Evolutionary conservation across 305 asterid genomes (phyloP).

Genomic region (Fraxinus nigra): DNA sequence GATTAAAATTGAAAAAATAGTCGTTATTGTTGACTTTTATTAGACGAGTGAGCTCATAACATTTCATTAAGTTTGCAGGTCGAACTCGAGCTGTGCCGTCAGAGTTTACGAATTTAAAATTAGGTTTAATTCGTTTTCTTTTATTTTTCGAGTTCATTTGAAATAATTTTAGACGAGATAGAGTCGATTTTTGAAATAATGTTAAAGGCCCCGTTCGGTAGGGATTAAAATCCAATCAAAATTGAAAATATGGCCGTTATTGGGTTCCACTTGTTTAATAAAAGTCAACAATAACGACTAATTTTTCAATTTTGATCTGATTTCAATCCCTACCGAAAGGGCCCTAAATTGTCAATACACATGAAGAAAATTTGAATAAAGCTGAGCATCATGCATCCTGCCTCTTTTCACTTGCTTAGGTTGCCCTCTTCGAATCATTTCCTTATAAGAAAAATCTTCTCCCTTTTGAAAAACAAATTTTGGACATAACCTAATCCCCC

Average conservation of each 20-base stretch:
- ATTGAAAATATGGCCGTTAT: too few relatives aligned
- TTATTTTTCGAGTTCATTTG: not conserved
- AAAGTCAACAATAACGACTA: too few relatives aligned
- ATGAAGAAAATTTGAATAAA: not conserved
- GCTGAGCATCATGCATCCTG: constrained; percentile 21
- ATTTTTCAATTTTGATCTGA: too few relatives aligned
- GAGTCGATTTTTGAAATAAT: not conserved
- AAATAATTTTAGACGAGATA: not conserved
- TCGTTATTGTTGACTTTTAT: too few relatives aligned
- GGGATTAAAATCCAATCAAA: too few relatives aligned
- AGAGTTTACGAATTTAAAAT: not conserved
- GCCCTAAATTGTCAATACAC: not conserved
- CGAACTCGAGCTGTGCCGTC: not conserved
- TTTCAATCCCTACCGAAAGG: too few relatives aligned
- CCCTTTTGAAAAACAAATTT: constrained; percentile 19
- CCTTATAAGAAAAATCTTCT: constrained; percentile 43
- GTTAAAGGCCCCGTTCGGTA: too few relatives aligned
- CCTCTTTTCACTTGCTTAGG: constrained; percentile 44
- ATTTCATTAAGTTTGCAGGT: too few relatives aligned
- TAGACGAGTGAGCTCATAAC: too few relatives aligned
- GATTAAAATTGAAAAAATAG: too few relatives aligned
- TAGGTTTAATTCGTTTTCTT: not conserved
- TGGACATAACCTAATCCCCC: constrained; percentile 4
- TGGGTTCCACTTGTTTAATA: too few relatives aligned
- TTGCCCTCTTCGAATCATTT: constrained; percentile 61